Base-by-base conservation (phyloP, 2,329 filamentous ascomycete species). In the Apiospora arundinis region DNA sequence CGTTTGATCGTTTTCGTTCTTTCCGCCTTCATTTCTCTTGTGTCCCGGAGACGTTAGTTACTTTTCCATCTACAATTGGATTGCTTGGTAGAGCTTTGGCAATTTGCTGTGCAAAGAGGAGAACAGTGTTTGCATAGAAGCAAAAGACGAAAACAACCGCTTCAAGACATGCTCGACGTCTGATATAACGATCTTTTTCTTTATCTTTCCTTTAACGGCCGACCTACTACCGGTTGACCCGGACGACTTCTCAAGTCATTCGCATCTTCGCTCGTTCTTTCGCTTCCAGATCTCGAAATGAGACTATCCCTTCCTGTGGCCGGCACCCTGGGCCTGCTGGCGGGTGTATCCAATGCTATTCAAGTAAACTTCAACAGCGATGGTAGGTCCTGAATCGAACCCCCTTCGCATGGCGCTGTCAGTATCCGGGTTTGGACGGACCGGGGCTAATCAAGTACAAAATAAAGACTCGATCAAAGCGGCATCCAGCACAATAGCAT, bases 401-500 rank as follows among this genome's bases (percentile, higher is more conserved):
- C 73, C 37, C 80, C 12, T 85, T 75, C 81, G 84, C 71, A 75
- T 78, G 49, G 79, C 80, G 28, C 79, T 83, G 14, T 84, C 4
- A 0, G 3, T 32, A 32, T 32, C 32, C 32, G 25, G 11, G 28
- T 11, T 11, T n/a, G 9, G 18, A n/a, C 18, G 18, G 28, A 23
- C 18, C 2, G 18, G 9, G 21, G 32, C 56, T 63, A 40, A 63
- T 9, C 9, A n/a, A 40, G 80, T 40, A 78, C 82, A 80, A 80
- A 79, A 4, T 45, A 4, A 72, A 89, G 87, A 81, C 67, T 89
- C 88, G 0, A 77, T 90, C 70, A 88, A 86, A 72, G 77, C 81
- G 32, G 77, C 75, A 40, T 76, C 78, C 16, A 80, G 78, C 72
- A 80, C 78, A 18, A 70, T 79, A 37, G 79, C 79, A 18, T 81